Percentiles rank a stretch among this genome's conserved stretches.
These are phyloP conservation scores for Phytopythium delawarense DNA, from an alignment of 352 stramenopile genomes.

Conservation along the genomic window DNA sequence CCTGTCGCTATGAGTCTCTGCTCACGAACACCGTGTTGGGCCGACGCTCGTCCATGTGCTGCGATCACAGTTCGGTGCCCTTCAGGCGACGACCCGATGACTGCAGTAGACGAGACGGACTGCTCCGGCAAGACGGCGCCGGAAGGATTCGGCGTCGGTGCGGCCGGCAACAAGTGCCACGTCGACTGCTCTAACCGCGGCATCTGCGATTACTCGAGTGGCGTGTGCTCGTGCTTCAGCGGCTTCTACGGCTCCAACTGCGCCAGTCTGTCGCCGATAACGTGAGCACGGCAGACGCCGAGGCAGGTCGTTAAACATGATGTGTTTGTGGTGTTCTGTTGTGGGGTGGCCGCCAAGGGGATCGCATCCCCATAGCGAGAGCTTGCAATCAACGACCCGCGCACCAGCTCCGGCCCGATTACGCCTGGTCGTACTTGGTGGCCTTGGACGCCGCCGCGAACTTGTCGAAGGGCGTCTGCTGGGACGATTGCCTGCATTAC, in stretches of 20 bases:
- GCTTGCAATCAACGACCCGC: not conserved
- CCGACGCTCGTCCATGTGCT: not conserved
- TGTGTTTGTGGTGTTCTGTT: conserved; percentile 1
- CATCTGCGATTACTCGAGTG: conserved; percentile 64
- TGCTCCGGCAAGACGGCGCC: conserved; percentile 51
- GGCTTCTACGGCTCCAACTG: conserved; percentile 82
- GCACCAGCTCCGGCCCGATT: conserved; percentile 9
- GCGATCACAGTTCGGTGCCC: conserved; percentile 64
- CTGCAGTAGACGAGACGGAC: conserved; percentile 77
- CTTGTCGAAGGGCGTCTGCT: conserved; percentile 61
- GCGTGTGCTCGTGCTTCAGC: conserved; percentile 61
- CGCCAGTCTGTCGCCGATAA: conserved; percentile 54
- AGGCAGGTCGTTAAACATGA: not conserved
- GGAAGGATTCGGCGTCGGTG: conserved; percentile 34
- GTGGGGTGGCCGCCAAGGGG: not conserved
- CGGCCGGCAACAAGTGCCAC: conserved; percentile 55
- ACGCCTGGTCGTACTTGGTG: conserved; percentile 43
- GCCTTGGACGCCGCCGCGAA: conserved; percentile 48
- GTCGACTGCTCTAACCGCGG: conserved; percentile 78
- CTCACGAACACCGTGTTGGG: not conserved
- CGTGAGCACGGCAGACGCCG: not conserved
- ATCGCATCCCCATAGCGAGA: not conserved
- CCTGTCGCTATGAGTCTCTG: not conserved
- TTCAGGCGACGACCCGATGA: conserved; percentile 86
- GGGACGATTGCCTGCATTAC: conserved; percentile 31